Conservation (phyloP, 768 basidiomycete species). For the Russula ochroleuca region DNA sequence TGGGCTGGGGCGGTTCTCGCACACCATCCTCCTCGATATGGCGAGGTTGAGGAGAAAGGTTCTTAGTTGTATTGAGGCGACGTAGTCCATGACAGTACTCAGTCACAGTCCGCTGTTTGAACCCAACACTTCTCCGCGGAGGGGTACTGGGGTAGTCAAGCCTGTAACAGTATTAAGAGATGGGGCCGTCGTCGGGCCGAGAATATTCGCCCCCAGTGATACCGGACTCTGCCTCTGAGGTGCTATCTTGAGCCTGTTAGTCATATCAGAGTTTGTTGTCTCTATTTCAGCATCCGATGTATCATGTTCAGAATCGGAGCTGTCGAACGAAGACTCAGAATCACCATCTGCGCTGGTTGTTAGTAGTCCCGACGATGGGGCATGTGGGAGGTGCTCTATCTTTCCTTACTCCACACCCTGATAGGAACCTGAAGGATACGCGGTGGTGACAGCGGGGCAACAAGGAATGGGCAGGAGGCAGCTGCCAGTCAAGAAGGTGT, state of each 20-base stretch:
- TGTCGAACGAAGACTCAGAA: constrained; percentile 67
- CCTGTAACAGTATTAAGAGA: too few species aligned
- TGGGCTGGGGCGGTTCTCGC: constrained; percentile 19
- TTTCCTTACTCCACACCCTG: too few species aligned
- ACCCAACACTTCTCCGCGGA: constrained; percentile 46
- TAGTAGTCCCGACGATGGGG: constrained; percentile 22
- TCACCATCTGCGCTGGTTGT: constrained; percentile 33
- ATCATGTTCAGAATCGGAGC: constrained; percentile 70
- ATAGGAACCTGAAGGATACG: too few species aligned
- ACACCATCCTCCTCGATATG: not conserved
- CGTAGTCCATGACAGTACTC: constrained; percentile 45
- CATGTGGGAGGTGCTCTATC: too few species aligned
- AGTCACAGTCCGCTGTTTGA: constrained; percentile 87
- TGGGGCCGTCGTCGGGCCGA: too few species aligned
- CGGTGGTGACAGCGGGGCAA: too few species aligned
- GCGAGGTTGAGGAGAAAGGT: not conserved
- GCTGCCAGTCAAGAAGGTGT: too few species aligned
- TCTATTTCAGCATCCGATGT: constrained; percentile 24
- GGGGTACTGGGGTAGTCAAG: too few species aligned
- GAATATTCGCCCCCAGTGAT: constrained; percentile 29
- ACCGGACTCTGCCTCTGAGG: constrained; percentile 19
- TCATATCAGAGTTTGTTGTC: constrained; percentile 29
- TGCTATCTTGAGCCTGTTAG: constrained; percentile 20
- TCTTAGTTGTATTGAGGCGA: constrained; percentile 29
- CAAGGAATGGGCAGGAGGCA: too few species aligned